Evolutionary conservation across 2,329 filamentous ascomycete genomes (phyloP).

Genomic region (Coniochaeta pulveracea): DNA sequence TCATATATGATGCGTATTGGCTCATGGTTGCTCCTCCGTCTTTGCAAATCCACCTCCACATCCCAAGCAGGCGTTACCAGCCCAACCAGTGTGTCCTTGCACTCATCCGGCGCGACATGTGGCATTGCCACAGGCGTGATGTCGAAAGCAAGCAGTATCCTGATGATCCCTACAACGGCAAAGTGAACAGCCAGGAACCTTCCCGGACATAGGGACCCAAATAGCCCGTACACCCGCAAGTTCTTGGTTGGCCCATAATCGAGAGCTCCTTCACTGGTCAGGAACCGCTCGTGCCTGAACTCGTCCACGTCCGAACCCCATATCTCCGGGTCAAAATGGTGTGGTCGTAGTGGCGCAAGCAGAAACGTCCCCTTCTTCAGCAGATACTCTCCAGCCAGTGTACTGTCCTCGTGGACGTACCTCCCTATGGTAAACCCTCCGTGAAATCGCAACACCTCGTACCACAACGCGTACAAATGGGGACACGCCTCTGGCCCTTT

Average conservation of each 20-base stretch:
- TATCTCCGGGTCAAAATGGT: slow-evolving; percentile 5
- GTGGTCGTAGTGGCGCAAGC: slow-evolving; percentile 6
- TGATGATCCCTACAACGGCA: slow-evolving; percentile 2
- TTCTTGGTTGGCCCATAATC: slow-evolving; percentile 5
- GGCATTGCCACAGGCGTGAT: not conserved
- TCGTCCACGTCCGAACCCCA: slow-evolving; percentile 3
- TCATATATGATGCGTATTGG: slow-evolving; percentile 1
- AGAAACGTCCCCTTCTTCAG: slow-evolving; percentile 6
- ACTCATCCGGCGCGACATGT: not conserved
- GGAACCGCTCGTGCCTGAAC: slow-evolving; percentile 2
- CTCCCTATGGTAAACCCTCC: slow-evolving; percentile 5
- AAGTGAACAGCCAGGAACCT: slow-evolving; percentile 7
- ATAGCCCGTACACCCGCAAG: slow-evolving; percentile 7
- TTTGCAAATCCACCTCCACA: not conserved
- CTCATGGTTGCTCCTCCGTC: not conserved
- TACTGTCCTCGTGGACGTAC: slow-evolving; percentile 7
- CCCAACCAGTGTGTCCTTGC: slow-evolving; percentile 2
- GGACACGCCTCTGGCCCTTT: slow-evolving; percentile 2
- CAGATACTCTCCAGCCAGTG: slow-evolving; percentile 1
- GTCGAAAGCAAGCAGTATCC: not conserved
- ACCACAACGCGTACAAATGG: slow-evolving; percentile 3
- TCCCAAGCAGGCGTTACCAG: not conserved
- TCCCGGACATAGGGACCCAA: slow-evolving; percentile 7
- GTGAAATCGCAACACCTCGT: slow-evolving; percentile 7
- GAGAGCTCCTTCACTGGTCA: slow-evolving; percentile 4